Evolutionary conservation across 1,284 basidiomycete genomes (phyloP).

Genomic region (Ceratobasidium sp.): DNA sequence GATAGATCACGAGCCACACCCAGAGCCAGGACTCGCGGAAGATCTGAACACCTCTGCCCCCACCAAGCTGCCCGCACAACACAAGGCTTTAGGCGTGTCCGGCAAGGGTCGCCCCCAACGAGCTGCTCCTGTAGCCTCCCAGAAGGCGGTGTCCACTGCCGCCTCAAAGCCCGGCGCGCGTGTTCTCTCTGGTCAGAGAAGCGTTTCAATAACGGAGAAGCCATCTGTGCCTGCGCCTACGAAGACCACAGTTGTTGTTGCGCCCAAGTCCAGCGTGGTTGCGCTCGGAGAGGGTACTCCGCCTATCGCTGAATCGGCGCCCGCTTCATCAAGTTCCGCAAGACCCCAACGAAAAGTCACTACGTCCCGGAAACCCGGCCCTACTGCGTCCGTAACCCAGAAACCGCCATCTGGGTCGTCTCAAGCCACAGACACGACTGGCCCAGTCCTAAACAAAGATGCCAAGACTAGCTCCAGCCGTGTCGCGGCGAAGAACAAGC

Average conservation of each 20-base stretch:
- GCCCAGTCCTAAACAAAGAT: background rate
- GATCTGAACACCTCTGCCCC: background rate
- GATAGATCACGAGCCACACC: background rate
- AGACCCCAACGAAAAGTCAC: slow-evolving; percentile 4
- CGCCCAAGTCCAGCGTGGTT: too few relatives aligned
- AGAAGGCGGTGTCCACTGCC: slow-evolving; percentile 4
- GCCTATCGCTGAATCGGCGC: background rate
- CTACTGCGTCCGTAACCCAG: background rate
- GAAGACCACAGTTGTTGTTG: background rate
- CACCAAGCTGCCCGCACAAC: slow-evolving; percentile 1
- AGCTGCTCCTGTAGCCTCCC: background rate
- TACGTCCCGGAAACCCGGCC: slow-evolving; percentile 4
- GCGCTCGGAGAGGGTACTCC: background rate
- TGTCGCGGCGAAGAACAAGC: background rate
- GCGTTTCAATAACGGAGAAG: slow-evolving; percentile 12
- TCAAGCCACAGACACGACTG: background rate
- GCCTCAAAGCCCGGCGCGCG: background rate
- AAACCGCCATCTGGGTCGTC: slow-evolving; percentile 14
- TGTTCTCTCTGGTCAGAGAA: background rate
- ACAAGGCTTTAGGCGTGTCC: background rate
- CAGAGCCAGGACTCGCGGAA: background rate
- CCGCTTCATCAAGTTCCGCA: background rate
- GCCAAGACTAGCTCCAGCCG: background rate
- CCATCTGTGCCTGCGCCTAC: background rate
- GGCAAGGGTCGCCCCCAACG: slow-evolving; percentile 7